Evolutionary conservation across 148 eudicot genomes (phyloP).

Genomic region (Arctostaphylos glauca): DNA sequence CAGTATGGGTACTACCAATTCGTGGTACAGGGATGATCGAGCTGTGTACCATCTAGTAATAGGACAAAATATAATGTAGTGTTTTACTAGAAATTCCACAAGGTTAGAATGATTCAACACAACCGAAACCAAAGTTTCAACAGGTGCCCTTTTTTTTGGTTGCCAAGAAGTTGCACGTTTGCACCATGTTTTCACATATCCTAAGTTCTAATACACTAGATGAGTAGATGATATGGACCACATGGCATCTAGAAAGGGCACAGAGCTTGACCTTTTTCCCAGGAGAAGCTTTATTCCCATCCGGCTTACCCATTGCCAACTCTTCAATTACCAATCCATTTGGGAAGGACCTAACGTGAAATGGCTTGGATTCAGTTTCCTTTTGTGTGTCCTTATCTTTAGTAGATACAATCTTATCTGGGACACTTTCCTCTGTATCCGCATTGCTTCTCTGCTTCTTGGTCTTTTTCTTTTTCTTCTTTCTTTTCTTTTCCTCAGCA

Average conservation of each 20-base stretch:
- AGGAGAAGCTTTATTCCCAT: constrained; percentile 46
- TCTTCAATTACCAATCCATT: constrained; percentile 53
- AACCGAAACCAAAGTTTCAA: background rate
- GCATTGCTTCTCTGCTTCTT: constrained; percentile 41
- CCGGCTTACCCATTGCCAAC: constrained; percentile 50
- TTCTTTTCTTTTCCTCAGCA: constrained; percentile 37
- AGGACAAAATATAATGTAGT: background rate
- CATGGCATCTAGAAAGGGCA: background rate
- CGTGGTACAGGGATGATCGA: background rate
- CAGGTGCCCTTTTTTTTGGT: background rate
- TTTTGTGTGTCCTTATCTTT: constrained; percentile 34
- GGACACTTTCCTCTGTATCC: constrained; percentile 25
- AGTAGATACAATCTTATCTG: constrained; percentile 28
- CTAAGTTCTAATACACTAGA: background rate
- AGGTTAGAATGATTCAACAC: too few relatives aligned
- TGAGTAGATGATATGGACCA: background rate
- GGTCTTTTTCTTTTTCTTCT: constrained; percentile 55
- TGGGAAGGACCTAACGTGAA: constrained; percentile 49
- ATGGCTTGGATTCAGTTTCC: constrained; percentile 48
- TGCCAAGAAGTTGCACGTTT: background rate
- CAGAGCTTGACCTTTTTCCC: constrained; percentile 42
- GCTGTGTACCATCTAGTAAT: background rate
- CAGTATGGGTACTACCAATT: background rate
- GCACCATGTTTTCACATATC: background rate
- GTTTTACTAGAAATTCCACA: background rate